Conservation (phyloP, 345 rosid genomes). For the Lumnitzera littorea region DNA sequence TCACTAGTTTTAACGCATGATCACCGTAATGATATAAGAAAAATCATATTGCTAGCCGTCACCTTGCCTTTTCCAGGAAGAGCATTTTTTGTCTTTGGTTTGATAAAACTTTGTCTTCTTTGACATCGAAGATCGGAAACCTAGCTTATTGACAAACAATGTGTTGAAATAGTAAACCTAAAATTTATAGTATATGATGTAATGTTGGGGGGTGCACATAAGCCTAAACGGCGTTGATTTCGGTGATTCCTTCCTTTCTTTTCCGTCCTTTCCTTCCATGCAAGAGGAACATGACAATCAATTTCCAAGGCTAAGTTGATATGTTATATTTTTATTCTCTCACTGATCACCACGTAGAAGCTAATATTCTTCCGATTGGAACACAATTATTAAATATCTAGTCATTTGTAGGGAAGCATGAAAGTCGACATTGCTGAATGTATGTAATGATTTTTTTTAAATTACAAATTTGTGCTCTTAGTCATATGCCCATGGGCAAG, state of each 20-base stretch:
- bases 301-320: conserved; percentile 25
- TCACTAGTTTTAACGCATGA: too few relatives aligned
- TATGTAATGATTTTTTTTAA: not conserved
- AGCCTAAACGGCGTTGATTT: conserved; percentile 69
- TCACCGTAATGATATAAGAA: too few relatives aligned
- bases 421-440: conserved; percentile 3
- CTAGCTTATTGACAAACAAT: conserved; percentile 6
- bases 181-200: conserved; percentile 9
- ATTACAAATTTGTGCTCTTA: not conserved
- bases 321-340: conserved; percentile 24
- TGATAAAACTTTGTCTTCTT: not conserved
- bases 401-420: conserved; percentile 8
- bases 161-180: conserved; percentile 7
- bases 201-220: conserved; percentile 28
- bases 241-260: conserved; percentile 60
- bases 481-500: conserved; percentile 1
- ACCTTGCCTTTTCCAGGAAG: conserved; percentile 4
- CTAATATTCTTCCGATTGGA: conserved; percentile 44
- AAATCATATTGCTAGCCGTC: conserved; percentile 3
- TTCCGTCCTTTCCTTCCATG: conserved; percentile 22
- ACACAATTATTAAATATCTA: conserved; percentile 1
- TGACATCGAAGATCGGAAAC: conserved; percentile 4
- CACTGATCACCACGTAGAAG: conserved; percentile 49
- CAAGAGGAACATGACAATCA: conserved; percentile 34
- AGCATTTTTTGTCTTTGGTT: conserved; percentile 2